phyloP scores from a whole-genome alignment of 2,329 filamentous ascomycete species.

The Fusarium oligoseptatum region DNA sequence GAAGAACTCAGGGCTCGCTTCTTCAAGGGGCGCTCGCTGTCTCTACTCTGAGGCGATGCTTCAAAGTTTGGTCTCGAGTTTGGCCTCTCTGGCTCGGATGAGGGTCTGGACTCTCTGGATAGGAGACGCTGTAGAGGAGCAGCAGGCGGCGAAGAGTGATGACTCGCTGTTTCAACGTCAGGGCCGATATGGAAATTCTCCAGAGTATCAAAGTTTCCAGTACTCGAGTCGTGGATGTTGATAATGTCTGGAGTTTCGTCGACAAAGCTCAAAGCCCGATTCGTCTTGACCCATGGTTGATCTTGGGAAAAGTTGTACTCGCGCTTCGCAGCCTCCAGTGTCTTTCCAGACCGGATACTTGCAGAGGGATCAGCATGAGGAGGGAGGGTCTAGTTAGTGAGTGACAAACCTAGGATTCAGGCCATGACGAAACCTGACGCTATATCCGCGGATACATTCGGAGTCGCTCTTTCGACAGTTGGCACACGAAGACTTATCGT shows the following conservation, averaged over 20 bases:
- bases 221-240: slow-evolving; percentile 43
- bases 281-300: slow-evolving; percentile 48
- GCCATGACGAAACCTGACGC: slow-evolving; percentile 47
- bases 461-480: slow-evolving; percentile 45
- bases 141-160: slow-evolving; percentile 24
- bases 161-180: slow-evolving; percentile 15
- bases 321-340: slow-evolving; percentile 28
- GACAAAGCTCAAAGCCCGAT: slow-evolving; percentile 45
- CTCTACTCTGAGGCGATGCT: neutral
- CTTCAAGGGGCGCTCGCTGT: slow-evolving; percentile 31
- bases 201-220: slow-evolving; percentile 28
- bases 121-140: slow-evolving; percentile 3
- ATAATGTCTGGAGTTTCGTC: slow-evolving; percentile 48
- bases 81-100: slow-evolving; percentile 13
- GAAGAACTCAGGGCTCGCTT: slow-evolving; percentile 42
- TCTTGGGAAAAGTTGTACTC: slow-evolving; percentile 44
- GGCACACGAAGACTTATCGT: slow-evolving; percentile 37
- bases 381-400: neutral
- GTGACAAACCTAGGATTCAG: slow-evolving; percentile 44
- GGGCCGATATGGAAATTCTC: slow-evolving; percentile 10
- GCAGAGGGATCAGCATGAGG: slow-evolving; percentile 3
- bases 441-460: slow-evolving; percentile 47
- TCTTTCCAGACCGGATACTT: slow-evolving; percentile 39
- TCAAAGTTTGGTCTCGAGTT: neutral
- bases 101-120: slow-evolving; percentile 8